Conservation (phyloP, 176 grass and related monocot species). For the Themeda triandra region DNA sequence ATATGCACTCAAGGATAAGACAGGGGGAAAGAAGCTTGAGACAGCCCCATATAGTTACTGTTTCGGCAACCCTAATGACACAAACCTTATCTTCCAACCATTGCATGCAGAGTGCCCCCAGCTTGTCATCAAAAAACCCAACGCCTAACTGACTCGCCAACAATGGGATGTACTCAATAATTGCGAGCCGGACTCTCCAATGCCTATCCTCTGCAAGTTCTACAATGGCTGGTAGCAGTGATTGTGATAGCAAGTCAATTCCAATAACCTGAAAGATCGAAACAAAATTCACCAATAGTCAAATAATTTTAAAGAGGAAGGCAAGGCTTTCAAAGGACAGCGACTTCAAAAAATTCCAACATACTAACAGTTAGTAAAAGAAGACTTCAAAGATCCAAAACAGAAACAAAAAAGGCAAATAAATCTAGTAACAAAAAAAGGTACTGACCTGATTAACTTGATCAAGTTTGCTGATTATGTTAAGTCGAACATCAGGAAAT, state of each 20-base stretch:
- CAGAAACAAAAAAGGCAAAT: background rate
- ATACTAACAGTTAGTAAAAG: background rate
- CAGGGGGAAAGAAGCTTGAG: background rate
- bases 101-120: constrained; percentile 84
- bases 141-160: constrained; percentile 81
- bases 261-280: constrained; percentile 65
- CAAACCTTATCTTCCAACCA: constrained; percentile 92
- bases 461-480: constrained; percentile 90
- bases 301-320: background rate
- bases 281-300: background rate
- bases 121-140: constrained; percentile 81
- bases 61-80: background rate
- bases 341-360: background rate
- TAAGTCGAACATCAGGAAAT: constrained; percentile 81
- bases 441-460: constrained; percentile 71
- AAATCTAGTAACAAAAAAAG: background rate
- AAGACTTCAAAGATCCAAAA: background rate
- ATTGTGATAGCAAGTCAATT: constrained; percentile 78
- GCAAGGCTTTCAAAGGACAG: background rate
- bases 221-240: constrained; percentile 71
- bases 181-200: constrained; percentile 80
- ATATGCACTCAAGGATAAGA: background rate
- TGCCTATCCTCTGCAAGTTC: constrained; percentile 83
- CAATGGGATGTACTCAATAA: constrained; percentile 88
- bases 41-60: background rate